phyloP scores from a whole-genome alignment of 129 eudicot species.

The Oenanthe sinensis region DNA sequence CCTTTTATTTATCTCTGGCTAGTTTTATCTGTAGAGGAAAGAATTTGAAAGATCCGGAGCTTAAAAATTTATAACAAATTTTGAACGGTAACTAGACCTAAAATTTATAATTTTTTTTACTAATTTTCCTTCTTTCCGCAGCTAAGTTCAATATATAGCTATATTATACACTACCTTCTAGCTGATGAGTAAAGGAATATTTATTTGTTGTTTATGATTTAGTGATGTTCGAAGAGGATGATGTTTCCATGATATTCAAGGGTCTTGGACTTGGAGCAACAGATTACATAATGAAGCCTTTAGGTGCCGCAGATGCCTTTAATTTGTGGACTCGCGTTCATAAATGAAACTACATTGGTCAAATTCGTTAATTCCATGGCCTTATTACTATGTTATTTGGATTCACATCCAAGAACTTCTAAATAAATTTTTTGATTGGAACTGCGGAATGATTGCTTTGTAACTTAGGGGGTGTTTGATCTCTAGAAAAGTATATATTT shows the following conservation, averaged over 20 bases:
- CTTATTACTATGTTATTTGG: background rate
- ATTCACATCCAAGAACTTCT: no score
- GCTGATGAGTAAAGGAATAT: background rate
- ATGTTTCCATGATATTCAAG: constrained; percentile 37
- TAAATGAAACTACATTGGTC: background rate
- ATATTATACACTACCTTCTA: background rate
- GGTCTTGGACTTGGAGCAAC: constrained; percentile 51
- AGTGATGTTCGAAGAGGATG: constrained; percentile 45
- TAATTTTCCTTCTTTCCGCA: background rate
- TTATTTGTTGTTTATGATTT: background rate
- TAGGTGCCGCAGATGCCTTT: constrained; percentile 26
- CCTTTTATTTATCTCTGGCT: background rate
- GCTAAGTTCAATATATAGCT: background rate
- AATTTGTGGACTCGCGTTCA: constrained; percentile 35
- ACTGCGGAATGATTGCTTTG: no score
- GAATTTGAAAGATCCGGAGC: background rate
- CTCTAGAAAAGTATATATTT: no score
- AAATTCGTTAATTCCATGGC: background rate
- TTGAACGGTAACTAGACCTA: no score
- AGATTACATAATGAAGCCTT: constrained; percentile 54
- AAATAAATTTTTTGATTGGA: background rate
- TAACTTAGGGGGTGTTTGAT: no score
- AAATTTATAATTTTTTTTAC: background rate
- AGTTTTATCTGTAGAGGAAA: background rate
- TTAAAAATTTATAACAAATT: background rate